Evolutionary conservation across 805 yeast species (phyloP).

Genomic region (Starmerella etchellsii): DNA sequence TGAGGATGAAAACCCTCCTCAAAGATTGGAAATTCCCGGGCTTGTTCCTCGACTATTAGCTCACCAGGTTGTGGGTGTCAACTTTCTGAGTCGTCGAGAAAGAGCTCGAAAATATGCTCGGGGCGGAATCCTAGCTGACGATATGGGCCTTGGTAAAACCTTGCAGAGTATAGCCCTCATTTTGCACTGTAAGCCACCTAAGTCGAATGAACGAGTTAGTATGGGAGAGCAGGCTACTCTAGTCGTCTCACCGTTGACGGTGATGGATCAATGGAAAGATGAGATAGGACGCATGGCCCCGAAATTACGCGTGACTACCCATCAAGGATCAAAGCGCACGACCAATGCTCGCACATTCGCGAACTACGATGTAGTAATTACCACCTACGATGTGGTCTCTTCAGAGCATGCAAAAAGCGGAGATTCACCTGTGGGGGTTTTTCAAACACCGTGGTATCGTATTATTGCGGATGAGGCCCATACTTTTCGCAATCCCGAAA

Average conservation of each 20-base stretch:
- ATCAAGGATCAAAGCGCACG: conserved; percentile 27
- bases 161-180: conserved; percentile 63
- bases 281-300: conserved; percentile 32
- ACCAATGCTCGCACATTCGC: conserved; percentile 13
- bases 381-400: conserved; percentile 26
- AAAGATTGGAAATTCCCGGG: conserved; percentile 26
- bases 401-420: conserved; percentile 22
- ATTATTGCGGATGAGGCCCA: conserved; percentile 58
- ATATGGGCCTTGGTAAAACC: conserved; percentile 85
- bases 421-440: too few relatives aligned
- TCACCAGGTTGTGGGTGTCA: conserved; percentile 38
- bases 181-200: conserved; percentile 26
- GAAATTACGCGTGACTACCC: conserved; percentile 21
- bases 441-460: conserved; percentile 35
- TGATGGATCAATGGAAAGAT: conserved; percentile 32
- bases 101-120: conserved; percentile 19
- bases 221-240: conserved; percentile 25
- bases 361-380: conserved; percentile 28
- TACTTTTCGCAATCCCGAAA: conserved; percentile 38
- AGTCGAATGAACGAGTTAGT: conserved; percentile 6
- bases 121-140: conserved; percentile 69
- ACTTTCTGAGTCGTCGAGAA: conserved; percentile 34
- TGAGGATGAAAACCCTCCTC: background rate
- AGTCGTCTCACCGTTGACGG: conserved; percentile 34
- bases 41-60: conserved; percentile 30